A percentile compares a stretch with the other conserved stretches of the same genome.
Evolutionary conservation across 164 flowering plant genomes (phyloP).

Genomic region (Protea cynaroides): DNA sequence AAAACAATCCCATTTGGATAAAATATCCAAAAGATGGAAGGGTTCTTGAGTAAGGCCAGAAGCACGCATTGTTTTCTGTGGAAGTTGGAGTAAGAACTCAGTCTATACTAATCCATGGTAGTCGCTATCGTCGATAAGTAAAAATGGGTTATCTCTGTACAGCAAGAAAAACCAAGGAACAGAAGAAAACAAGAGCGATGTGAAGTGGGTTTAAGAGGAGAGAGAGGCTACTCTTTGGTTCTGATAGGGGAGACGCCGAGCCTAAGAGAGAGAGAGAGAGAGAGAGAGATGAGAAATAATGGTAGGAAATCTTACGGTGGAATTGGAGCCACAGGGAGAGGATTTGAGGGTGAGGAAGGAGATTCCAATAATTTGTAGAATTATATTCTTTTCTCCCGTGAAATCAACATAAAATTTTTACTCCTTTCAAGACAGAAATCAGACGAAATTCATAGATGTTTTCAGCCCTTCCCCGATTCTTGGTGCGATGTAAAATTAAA

Average conservation of each 20-base stretch:
- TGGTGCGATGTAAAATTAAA: too few relatives aligned
- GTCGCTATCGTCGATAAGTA: slow-evolving; percentile 12
- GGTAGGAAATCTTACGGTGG: background rate
- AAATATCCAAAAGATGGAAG: slow-evolving; percentile 24
- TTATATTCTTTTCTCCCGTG: too few relatives aligned
- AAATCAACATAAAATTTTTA: too few relatives aligned
- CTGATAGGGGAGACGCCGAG: background rate
- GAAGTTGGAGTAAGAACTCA: slow-evolving; percentile 1
- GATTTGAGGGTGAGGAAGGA: background rate
- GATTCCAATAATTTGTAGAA: background rate
- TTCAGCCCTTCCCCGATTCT: too few relatives aligned
- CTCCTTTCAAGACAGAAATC: too few relatives aligned
- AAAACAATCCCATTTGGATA: slow-evolving; percentile 36
- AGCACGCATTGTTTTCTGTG: slow-evolving; percentile 29
- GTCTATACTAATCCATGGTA: slow-evolving; percentile 14
- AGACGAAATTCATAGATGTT: too few relatives aligned
- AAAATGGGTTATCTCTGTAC: slow-evolving; percentile 10
- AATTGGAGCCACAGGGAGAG: background rate
- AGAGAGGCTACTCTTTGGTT: background rate
- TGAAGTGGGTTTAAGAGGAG: background rate
- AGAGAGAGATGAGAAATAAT: too few relatives aligned
- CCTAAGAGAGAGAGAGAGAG: background rate
- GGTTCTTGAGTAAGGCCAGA: slow-evolving; percentile 61
- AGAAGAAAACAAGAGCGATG: background rate
- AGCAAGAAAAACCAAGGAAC: background rate